Evolutionary conservation across 2,329 filamentous ascomycete species (phyloP), one percentile per base, ranked within the genome.

Genomic region (Exophiala viscosa): DNA sequence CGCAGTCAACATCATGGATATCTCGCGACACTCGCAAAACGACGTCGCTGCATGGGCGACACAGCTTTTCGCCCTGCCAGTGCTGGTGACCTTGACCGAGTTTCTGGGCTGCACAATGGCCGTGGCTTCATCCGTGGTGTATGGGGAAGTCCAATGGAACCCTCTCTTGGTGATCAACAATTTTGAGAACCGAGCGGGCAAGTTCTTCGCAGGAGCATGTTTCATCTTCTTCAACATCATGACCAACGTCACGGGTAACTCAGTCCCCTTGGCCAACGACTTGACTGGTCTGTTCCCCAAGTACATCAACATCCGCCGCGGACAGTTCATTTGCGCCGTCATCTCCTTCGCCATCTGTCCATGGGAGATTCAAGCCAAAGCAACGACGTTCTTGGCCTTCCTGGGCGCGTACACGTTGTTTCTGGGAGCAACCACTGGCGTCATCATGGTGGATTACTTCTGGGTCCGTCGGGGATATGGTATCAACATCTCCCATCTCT

Each of bases 101-200:
- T 58, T 77, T 1, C 68, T 80, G 50, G 82, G 82, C 28, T 82
- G 83, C 60, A 71, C 82, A 17, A 77, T 79, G 18, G 78, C 81
- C 0, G 79, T 78, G 0, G 80, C 81, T 11, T 45, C 47, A n/a
- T 55, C 44, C 5, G 57, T 55, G 7, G 33, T 59, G 7, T 61
- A 61, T 32, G 57, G 54, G 17, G 50, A 65, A 6, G 69, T 73
- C 23, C 70, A 73, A 6, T 41, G 39, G 39, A 41, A 41, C 15
- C 39, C 39, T 1, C 18, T 41, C 15, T 15, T 20, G 39, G 23
- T 20, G 39, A 41, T 41, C 39, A 41, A 41, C 39, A 41, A 41
- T 13, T 41, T 41, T 20, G 39, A 41, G 13, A 20, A 15, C 10
- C 39, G 39, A 17, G 39, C 15, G 7, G 39, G 14, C 14, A 41